Evolutionary conservation across 2,329 filamentous ascomycete genomes (phyloP).

Genomic region (Karstenula rhodostoma): DNA sequence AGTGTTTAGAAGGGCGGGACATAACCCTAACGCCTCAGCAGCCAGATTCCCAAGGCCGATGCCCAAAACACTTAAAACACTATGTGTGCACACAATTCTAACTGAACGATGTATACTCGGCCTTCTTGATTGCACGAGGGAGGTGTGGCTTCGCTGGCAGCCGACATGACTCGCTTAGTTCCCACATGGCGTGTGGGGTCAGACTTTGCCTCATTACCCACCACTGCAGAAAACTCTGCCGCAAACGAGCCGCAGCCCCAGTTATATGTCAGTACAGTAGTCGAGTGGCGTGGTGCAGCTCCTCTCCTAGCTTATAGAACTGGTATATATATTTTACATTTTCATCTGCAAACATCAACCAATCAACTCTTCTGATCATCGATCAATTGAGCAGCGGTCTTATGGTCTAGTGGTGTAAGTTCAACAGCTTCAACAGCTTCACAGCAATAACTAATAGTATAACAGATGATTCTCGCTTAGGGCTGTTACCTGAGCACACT

Average conservation of each 20-base stretch:
- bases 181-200: background rate
- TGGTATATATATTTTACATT: background rate
- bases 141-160: background rate
- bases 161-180: background rate
- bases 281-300: too few species aligned
- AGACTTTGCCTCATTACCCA: background rate
- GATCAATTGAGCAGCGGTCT: background rate
- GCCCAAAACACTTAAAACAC: too few species aligned
- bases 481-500: background rate
- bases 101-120: too few species aligned
- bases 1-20: too few species aligned
- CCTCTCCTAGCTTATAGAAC: too few species aligned
- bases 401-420: conserved; percentile 1
- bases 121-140: too few species aligned
- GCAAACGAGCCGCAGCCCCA: background rate
- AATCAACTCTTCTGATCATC: background rate
- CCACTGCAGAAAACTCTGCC: background rate
- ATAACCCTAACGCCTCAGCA: too few species aligned
- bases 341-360: background rate
- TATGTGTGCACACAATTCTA: too few species aligned
- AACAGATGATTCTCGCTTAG: background rate
- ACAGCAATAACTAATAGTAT: too few species aligned
- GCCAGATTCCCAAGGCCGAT: too few species aligned
- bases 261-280: too few species aligned
- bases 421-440: too few species aligned